Evolutionary conservation across 345 rosid species (phyloP), one percentile per base, ranked within the genome.

Genomic region (Syzygium jambos): DNA sequence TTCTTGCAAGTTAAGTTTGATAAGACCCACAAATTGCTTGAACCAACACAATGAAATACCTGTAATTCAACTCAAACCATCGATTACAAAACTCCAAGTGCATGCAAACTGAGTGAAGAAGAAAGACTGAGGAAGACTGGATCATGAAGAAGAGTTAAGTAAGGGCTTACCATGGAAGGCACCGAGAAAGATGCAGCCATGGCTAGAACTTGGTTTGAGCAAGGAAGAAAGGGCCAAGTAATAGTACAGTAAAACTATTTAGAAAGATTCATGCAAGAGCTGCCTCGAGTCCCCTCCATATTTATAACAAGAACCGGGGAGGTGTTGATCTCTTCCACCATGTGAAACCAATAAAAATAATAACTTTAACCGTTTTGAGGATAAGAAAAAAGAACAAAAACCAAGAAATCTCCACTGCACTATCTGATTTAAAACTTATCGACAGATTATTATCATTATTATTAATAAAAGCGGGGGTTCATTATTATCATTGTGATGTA

Each of bases 171-270:
- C 98, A 97, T 92, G 77, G 98, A 96, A 91, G 98, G 96, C 85
- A 92, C 96, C 43, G 98, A 94, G 94, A 93, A 95, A 91, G 99
- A 96, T 92, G 97, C 94, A 92, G 95, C 96, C 98, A 96, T 96
- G 93, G 96, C 85, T 89, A 91, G 91, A 94, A 91, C 89, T 91
- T 87, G 27, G 41, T 46, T 41, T 84, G 9, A 11, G 34, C 84
- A 51, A 41, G 56, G 51, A 41, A 84, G 54, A 86, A 84, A 9
- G 11, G 29, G 57, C 34, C 61, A 61, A 59, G 84, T 6, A 30
- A 56, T 11, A 88, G 84, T 41, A 53, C 41, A 38, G 46, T 82
- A 55, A 46, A 52, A 78, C 80, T 83, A 65, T 88, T 85, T 80
- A 77, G 91, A 92, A 89, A 92, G 88, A 91, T 88, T 93, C 91